A percentile compares a stretch with the other conserved stretches of the same genome.
phyloP scores from a whole-genome alignment of 1,284 basidiomycete genomes.

The Sanghuangporus baumii region DNA sequence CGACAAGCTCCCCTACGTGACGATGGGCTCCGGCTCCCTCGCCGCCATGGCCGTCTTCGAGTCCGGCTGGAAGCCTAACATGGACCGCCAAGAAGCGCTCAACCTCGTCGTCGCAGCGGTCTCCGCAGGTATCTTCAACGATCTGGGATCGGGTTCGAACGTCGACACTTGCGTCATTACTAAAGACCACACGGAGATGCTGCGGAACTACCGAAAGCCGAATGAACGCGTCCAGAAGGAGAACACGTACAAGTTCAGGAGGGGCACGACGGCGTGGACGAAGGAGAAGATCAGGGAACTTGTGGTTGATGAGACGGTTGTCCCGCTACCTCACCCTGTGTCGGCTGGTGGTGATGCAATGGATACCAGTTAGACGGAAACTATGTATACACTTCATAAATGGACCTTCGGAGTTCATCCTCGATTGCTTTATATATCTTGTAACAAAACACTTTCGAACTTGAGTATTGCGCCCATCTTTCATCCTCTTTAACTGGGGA shows the following conservation, averaged over 20 bases:
- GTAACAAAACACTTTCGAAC: not conserved
- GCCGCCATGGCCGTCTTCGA: slow-evolving; percentile 99
- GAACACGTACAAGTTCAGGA: slow-evolving; percentile 76
- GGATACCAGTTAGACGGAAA: slow-evolving; percentile 54
- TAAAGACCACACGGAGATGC: slow-evolving; percentile 75
- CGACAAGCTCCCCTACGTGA: slow-evolving; percentile 98
- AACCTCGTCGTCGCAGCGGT: slow-evolving; percentile 84
- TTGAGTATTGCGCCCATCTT: not conserved
- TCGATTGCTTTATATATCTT: not conserved
- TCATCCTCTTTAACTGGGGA: not conserved
- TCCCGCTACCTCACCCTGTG: slow-evolving; percentile 27
- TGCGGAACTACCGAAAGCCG: slow-evolving; percentile 89
- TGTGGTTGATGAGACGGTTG: slow-evolving; percentile 68
- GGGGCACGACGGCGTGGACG: slow-evolving; percentile 86
- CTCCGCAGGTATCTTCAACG: slow-evolving; percentile 97
- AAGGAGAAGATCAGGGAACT: slow-evolving; percentile 71
- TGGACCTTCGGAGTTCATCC: not conserved
- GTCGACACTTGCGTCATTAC: slow-evolving; percentile 97
- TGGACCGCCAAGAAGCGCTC: slow-evolving; percentile 81
- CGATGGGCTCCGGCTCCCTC: slow-evolving; percentile 95
- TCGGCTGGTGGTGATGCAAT: slow-evolving; percentile 54
- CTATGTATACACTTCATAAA: not conserved
- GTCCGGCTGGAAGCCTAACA: slow-evolving; percentile 75
- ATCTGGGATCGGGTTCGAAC: slow-evolving; percentile 96
- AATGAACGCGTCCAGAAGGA: slow-evolving; percentile 86